Percentiles rank a stretch among this genome's conserved stretches.
phyloP scores from a whole-genome alignment of 2,329 filamentous ascomycete species.

The Furcasterigmium furcatum region DNA sequence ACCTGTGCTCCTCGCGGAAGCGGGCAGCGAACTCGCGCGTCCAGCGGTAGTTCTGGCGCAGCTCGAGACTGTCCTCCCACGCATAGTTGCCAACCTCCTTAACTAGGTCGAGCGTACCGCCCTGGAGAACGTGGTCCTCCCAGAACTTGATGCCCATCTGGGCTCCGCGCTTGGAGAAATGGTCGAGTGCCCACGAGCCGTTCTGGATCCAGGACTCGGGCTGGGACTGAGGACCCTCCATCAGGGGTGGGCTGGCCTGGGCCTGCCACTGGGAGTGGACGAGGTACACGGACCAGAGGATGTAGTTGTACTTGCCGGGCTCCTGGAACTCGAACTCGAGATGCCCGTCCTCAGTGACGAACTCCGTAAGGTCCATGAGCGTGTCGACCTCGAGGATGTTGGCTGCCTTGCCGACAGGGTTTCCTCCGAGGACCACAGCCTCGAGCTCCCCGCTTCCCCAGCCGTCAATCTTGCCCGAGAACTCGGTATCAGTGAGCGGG shows the following conservation, averaged over 20 bases:
- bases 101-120: conserved; percentile 23
- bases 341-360: conserved; percentile 1
- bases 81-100: conserved; percentile 27
- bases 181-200: conserved; percentile 19
- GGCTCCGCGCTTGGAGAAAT: conserved; percentile 34
- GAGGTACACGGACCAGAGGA: conserved; percentile 7
- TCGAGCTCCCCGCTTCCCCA: conserved; percentile 17
- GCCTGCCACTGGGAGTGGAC: conserved; percentile 13
- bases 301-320: neutral
- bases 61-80: conserved; percentile 31
- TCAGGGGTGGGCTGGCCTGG: conserved; percentile 2
- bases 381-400: neutral
- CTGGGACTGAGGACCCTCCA: conserved; percentile 4
- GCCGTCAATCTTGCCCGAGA: conserved; percentile 27
- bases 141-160: conserved; percentile 28
- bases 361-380: neutral
- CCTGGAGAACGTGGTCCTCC: conserved; percentile 30
- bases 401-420: neutral
- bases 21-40: conserved; percentile 21
- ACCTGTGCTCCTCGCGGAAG: conserved; percentile 27
- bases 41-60: conserved; percentile 28
- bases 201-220: conserved; percentile 11
- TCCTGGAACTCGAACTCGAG: neutral
- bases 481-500: conserved; percentile 10
- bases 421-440: neutral